A percentile compares a stretch with the other conserved stretches of the same genome.
These are phyloP conservation scores for Pascua sp. DNA, from an alignment of 1,284 basidiomycete genomes.

Conservation along the genomic window DNA sequence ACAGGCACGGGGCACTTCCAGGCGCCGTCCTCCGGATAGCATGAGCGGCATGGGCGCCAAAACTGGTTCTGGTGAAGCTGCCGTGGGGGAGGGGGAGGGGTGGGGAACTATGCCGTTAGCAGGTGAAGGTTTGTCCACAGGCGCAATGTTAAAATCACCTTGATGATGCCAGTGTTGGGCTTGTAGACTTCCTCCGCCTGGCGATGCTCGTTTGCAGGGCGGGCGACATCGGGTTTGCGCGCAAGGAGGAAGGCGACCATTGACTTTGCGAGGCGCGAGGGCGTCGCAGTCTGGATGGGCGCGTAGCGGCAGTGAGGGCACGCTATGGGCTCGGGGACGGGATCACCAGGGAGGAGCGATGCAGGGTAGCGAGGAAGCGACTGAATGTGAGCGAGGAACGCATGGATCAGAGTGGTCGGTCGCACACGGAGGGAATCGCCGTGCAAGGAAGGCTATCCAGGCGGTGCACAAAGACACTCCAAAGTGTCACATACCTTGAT, in stretches of 20 bases:
- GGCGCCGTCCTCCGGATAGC: slow-evolving; percentile 19
- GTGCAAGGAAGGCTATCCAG: neutral
- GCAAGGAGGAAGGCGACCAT: slow-evolving; percentile 20
- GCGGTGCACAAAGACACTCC: no score
- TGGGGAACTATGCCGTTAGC: slow-evolving; percentile 23
- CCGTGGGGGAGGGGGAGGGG: slow-evolving; percentile 18
- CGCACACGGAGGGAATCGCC: no score
- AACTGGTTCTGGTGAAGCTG: slow-evolving; percentile 13
- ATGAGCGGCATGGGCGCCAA: slow-evolving; percentile 23
- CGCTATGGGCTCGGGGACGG: slow-evolving; percentile 60
- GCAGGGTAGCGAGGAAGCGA: slow-evolving; percentile 66
- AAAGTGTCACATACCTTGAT: slow-evolving; percentile 15
- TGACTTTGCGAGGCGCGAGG: slow-evolving; percentile 17
- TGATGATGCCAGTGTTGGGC: slow-evolving; percentile 9
- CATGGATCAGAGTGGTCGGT: neutral
- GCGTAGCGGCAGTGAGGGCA: slow-evolving; percentile 24
- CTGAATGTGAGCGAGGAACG: slow-evolving; percentile 7
- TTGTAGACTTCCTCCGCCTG: slow-evolving; percentile 17
- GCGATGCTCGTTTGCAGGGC: slow-evolving; percentile 16
- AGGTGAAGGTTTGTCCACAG: neutral
- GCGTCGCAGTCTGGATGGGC: slow-evolving; percentile 18
- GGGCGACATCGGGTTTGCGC: slow-evolving; percentile 12
- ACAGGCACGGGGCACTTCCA: slow-evolving; percentile 23
- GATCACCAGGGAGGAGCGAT: slow-evolving; percentile 67
- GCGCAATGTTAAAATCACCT: slow-evolving; percentile 3